Evolutionary conservation across 495 filamentous ascomycete genomes (phyloP).

Genomic region (Aspergillus nidulans): DNA sequence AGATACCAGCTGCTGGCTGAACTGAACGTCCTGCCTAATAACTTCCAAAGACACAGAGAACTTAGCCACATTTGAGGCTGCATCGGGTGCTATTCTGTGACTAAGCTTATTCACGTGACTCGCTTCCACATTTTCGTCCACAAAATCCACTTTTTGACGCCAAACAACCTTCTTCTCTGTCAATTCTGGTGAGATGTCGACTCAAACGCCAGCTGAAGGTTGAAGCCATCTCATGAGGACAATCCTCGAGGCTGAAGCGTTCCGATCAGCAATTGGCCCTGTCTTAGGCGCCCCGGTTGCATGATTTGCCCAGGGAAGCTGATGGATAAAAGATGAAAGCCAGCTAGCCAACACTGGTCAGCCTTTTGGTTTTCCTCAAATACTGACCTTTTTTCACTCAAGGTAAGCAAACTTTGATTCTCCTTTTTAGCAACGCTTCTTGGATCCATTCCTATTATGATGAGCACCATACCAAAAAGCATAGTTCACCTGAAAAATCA

Average conservation of each 20-base stretch:
- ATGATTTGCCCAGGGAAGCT: not conserved
- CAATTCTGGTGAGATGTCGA: not conserved
- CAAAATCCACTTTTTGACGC: not conserved
- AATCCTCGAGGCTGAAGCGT: not conserved
- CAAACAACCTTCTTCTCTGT: not conserved
- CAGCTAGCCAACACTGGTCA: too few relatives aligned
- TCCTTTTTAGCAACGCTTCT: not conserved
- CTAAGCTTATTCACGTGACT: slow-evolving; percentile 2
- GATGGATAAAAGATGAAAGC: not conserved
- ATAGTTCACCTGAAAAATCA: slow-evolving; percentile 49
- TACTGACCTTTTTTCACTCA: not conserved
- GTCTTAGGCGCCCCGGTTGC: not conserved
- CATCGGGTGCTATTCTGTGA: too few relatives aligned
- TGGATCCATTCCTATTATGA: slow-evolving; percentile 27
- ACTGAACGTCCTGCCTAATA: too few relatives aligned
- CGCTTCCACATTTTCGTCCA: slow-evolving; percentile 8
- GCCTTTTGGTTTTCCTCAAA: not conserved
- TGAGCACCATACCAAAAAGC: slow-evolving; percentile 44
- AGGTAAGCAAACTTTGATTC: slow-evolving; percentile 11
- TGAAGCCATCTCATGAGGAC: not conserved
- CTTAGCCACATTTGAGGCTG: not conserved
- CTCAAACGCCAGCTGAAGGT: not conserved
- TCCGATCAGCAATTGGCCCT: not conserved
- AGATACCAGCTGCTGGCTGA: too few relatives aligned
- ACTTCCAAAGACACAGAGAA: too few relatives aligned